Evolutionary conservation across 129 eudicot genomes (phyloP).

Genomic region (Heracleum sosnowskyi): DNA sequence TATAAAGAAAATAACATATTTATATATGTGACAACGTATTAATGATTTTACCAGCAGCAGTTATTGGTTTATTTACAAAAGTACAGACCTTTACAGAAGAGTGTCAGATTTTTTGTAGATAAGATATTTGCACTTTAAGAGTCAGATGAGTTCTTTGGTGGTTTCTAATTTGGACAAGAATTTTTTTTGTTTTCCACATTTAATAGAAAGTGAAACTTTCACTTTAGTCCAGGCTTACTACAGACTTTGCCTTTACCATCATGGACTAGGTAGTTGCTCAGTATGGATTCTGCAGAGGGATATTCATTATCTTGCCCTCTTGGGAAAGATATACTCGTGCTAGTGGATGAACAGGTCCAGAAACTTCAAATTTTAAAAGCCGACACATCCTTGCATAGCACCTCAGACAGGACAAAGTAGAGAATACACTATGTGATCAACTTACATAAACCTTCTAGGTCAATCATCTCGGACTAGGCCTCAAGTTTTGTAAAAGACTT

Average conservation of each 20-base stretch:
- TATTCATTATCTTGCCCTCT: background rate
- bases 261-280: background rate
- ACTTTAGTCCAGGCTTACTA: background rate
- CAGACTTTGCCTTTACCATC: background rate
- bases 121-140: background rate
- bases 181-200: background rate
- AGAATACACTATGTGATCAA: background rate
- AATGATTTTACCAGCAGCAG: background rate
- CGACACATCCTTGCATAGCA: background rate
- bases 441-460: background rate
- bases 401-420: background rate
- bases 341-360: background rate
- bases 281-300: background rate
- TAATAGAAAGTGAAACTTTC: background rate
- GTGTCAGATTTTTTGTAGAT: background rate
- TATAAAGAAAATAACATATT: conserved; percentile 5
- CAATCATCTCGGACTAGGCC: background rate
- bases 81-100: background rate
- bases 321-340: background rate
- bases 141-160: background rate
- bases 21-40: background rate
- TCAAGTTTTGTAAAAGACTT: background rate
- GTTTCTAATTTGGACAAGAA: background rate
- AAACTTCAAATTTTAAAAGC: background rate
- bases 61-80: background rate